phyloP scores from a whole-genome alignment of 2,329 filamentous ascomycete genomes.

The Cladorrhinum sp. region DNA sequence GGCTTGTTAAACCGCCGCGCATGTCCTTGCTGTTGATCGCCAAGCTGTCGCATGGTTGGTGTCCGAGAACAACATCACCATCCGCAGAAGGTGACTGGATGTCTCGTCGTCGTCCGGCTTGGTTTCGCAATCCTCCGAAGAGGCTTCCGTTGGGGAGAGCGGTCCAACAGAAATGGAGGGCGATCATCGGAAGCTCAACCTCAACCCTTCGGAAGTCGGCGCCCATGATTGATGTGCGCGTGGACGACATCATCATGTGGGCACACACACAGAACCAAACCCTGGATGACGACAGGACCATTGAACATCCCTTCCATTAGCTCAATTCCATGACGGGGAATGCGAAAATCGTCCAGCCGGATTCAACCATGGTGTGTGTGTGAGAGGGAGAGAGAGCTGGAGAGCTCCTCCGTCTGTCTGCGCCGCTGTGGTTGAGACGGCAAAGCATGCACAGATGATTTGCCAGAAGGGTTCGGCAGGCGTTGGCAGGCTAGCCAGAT shows the following conservation, averaged over 20 bases:
- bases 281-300: not conserved
- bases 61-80: not conserved
- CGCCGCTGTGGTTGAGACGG: slow-evolving; percentile 3
- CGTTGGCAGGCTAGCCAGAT: slow-evolving; percentile 18
- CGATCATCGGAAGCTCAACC: not conserved
- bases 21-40: slow-evolving; percentile 5
- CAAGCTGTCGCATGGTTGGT: not conserved
- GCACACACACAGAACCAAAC: not conserved
- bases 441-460: slow-evolving; percentile 2
- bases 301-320: too few relatives aligned
- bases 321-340: too few relatives aligned
- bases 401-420: not conserved
- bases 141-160: not conserved
- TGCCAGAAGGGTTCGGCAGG: not conserved
- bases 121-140: slow-evolving; percentile 1
- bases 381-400: too few relatives aligned
- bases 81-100: not conserved
- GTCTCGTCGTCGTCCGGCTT: not conserved
- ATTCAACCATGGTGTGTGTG: not conserved
- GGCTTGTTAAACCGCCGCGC: not conserved
- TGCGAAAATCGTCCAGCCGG: not conserved
- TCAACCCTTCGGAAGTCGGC: not conserved
- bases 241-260: slow-evolving; percentile 2
- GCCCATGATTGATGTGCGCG: not conserved
- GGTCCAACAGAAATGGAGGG: not conserved